phyloP scores from a whole-genome alignment of 2,329 filamentous ascomycete genomes.

The Alternaria sp. region DNA sequence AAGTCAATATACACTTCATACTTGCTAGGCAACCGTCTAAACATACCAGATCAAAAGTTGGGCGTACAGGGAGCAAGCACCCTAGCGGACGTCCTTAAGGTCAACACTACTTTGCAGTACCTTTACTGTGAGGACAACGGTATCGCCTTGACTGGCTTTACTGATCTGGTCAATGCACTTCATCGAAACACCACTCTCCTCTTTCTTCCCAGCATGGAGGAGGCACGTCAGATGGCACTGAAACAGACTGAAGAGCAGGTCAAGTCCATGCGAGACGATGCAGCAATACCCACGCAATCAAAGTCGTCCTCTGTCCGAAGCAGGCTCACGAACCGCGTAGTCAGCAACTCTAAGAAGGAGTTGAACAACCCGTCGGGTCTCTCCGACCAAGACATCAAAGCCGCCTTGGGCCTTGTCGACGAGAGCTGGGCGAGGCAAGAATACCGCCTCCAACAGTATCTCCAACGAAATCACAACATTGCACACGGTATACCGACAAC shows the following conservation, averaged over 20 bases:
- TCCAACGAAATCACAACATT: constrained; percentile 58
- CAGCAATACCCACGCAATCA: constrained; percentile 29
- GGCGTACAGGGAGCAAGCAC: constrained; percentile 74
- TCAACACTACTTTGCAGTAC: constrained; percentile 68
- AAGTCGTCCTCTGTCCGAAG: constrained; percentile 46
- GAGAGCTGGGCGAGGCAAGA: constrained; percentile 61
- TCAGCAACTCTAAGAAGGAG: constrained; percentile 37
- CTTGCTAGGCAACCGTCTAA: constrained; percentile 19
- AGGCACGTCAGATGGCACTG: constrained; percentile 68
- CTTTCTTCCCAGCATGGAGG: constrained; percentile 69
- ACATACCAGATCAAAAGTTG: constrained; percentile 65
- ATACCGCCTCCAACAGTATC: constrained; percentile 56
- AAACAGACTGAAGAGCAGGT: constrained; percentile 66
- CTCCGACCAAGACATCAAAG: constrained; percentile 61
- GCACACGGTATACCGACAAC: constrained; percentile 54
- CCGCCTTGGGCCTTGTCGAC: constrained; percentile 56
- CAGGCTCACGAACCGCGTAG: constrained; percentile 44
- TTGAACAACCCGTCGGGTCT: constrained; percentile 35
- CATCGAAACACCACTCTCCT: constrained; percentile 70
- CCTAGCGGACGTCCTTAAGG: constrained; percentile 71
- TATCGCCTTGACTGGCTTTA: constrained; percentile 74
- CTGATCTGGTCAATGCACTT: constrained; percentile 73
- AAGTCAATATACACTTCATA: constrained; percentile 10
- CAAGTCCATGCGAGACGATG: constrained; percentile 59
- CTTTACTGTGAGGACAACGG: constrained; percentile 77